These are phyloP conservation scores for Moesziomyces antarcticus DNA, from an alignment of 1,284 basidiomycete genomes.

Conservation along the genomic window DNA sequence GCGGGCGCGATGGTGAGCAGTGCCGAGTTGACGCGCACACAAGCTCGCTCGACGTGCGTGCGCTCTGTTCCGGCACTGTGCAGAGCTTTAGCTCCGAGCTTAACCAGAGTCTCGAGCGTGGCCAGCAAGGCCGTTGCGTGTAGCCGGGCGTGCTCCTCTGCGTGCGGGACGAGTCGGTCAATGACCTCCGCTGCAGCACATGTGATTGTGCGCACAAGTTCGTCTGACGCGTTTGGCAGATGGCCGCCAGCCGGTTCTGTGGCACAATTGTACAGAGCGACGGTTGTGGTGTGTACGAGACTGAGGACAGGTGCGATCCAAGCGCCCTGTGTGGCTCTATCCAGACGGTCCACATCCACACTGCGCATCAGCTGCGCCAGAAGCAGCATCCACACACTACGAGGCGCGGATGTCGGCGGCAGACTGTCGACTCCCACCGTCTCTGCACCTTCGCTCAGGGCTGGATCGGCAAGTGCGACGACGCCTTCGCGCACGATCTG, in stretches of 20 bases:
- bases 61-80: not conserved
- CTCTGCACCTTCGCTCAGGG: not conserved
- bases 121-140: slow-evolving; percentile 2
- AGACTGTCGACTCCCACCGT: not conserved
- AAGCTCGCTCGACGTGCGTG: not conserved
- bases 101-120: slow-evolving; percentile 2
- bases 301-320: slow-evolving; percentile 21
- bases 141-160: slow-evolving; percentile 2
- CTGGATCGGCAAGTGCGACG: slow-evolving; percentile 15
- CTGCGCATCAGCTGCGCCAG: slow-evolving; percentile 12
- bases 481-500: slow-evolving; percentile 37
- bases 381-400: slow-evolving; percentile 25
- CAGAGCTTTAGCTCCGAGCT: slow-evolving; percentile 4
- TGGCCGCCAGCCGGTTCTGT: not conserved
- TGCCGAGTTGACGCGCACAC: slow-evolving; percentile 11
- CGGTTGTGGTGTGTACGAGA: slow-evolving; percentile 14
- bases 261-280: slow-evolving; percentile 19
- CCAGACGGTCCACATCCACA: slow-evolving; percentile 38
- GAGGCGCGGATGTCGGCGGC: not conserved
- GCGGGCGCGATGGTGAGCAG: slow-evolving; percentile 3
- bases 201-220: slow-evolving; percentile 10
- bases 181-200: slow-evolving; percentile 13
- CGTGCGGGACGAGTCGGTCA: slow-evolving; percentile 16
- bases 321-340: slow-evolving; percentile 26
- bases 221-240: slow-evolving; percentile 8